phyloP scores from a whole-genome alignment of 1,284 basidiomycete genomes.

The Ganoderma resinaceum region DNA sequence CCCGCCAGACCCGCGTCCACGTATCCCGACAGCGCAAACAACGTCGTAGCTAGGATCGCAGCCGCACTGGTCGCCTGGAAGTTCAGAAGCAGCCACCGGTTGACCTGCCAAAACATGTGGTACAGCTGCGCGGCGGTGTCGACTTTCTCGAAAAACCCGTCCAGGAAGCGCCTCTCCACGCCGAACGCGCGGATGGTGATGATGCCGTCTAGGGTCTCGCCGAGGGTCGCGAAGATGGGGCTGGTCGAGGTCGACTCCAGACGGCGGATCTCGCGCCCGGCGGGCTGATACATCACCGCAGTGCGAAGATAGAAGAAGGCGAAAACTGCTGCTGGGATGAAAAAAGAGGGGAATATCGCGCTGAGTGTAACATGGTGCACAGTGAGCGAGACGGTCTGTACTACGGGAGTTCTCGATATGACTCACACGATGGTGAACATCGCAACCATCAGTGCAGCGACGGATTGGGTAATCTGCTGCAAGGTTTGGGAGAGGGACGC shows the following conservation, averaged over 20 bases:
- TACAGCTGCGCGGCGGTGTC: conserved; percentile 78
- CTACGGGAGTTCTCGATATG: background rate
- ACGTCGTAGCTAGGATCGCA: conserved; percentile 71
- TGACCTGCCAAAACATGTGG: conserved; percentile 84
- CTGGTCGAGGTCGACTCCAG: conserved; percentile 80
- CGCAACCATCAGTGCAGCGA: conserved; percentile 76
- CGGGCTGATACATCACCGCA: conserved; percentile 77
- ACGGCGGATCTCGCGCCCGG: conserved; percentile 78
- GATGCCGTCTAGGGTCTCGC: conserved; percentile 81
- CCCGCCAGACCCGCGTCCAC: conserved; percentile 81
- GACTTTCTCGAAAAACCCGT: conserved; percentile 70
- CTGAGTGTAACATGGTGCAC: conserved; percentile 40
- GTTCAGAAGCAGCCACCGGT: conserved; percentile 78
- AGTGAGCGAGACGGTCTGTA: background rate
- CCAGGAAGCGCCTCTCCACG: conserved; percentile 80
- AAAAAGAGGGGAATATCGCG: conserved; percentile 74
- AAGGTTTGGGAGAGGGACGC: conserved; percentile 72
- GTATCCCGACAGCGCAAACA: conserved; percentile 79
- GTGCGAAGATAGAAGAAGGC: conserved; percentile 67
- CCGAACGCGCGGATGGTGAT: conserved; percentile 90
- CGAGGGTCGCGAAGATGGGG: conserved; percentile 81
- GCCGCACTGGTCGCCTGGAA: conserved; percentile 78
- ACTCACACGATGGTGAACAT: conserved; percentile 66
- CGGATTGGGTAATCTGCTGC: conserved; percentile 73
- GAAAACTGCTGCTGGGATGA: conserved; percentile 73